These are phyloP conservation scores for Fusarium sp. DNA, from an alignment of 2,329 filamentous ascomycete genomes.

Conservation along the genomic window DNA sequence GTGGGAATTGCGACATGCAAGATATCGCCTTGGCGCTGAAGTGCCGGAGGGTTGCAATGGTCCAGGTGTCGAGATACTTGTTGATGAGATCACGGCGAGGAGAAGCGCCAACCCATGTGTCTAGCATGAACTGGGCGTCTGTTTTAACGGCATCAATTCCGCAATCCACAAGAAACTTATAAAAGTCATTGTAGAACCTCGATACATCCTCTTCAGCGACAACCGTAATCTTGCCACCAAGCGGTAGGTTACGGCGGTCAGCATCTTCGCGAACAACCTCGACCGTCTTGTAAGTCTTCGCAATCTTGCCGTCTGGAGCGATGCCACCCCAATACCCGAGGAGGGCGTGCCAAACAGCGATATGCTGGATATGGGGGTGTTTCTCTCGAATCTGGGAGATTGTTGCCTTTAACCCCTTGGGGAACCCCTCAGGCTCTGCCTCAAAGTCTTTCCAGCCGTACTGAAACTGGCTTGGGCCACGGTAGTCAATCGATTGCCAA, in stretches of 20 bases:
- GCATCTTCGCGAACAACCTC: constrained; percentile 61
- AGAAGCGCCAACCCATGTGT: constrained; percentile 72
- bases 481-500: constrained; percentile 79
- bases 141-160: constrained; percentile 91
- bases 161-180: constrained; percentile 74
- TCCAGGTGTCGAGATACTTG: constrained; percentile 87
- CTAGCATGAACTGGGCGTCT: constrained; percentile 89
- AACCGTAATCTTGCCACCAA: constrained; percentile 72
- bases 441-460: constrained; percentile 83
- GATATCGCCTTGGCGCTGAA: constrained; percentile 82
- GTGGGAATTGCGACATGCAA: constrained; percentile 93
- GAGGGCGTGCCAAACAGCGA: constrained; percentile 95
- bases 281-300: constrained; percentile 78
- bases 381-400: constrained; percentile 72
- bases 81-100: constrained; percentile 75
- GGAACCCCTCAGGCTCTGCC: constrained; percentile 80
- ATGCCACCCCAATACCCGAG: constrained; percentile 92
- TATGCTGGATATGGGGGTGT: constrained; percentile 77
- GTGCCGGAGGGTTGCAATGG: constrained; percentile 75
- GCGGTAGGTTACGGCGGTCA: constrained; percentile 55
- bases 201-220: constrained; percentile 76
- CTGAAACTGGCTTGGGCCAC: constrained; percentile 61
- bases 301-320: constrained; percentile 74
- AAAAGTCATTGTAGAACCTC: constrained; percentile 90
- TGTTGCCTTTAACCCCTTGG: constrained; percentile 76